Evolutionary conservation across 768 basidiomycete species (phyloP).

Genomic region (Favolaschia claudopus): DNA sequence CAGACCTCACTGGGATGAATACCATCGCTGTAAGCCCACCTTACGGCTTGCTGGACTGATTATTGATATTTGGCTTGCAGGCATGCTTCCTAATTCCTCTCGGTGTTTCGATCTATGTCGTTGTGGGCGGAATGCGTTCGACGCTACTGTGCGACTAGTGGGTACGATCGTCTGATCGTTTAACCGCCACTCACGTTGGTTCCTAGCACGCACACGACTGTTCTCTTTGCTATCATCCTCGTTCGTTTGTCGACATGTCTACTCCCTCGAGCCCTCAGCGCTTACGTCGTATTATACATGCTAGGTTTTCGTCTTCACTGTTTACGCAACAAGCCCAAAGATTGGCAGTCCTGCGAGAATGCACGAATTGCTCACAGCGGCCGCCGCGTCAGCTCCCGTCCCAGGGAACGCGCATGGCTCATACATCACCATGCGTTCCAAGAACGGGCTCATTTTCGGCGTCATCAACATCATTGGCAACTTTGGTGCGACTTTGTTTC

Average conservation of each 20-base stretch:
- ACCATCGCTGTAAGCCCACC: slow-evolving; percentile 77
- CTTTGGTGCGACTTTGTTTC: slow-evolving; percentile 45
- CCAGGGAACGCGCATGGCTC: slow-evolving; percentile 85
- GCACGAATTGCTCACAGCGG: slow-evolving; percentile 78
- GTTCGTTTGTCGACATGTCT: slow-evolving; percentile 24
- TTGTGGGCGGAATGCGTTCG: slow-evolving; percentile 87
- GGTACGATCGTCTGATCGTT: slow-evolving; percentile 33
- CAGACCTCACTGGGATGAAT: slow-evolving; percentile 87
- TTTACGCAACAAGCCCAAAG: slow-evolving; percentile 79
- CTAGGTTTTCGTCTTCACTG: slow-evolving; percentile 70
- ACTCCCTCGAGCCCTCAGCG: slow-evolving; percentile 5
- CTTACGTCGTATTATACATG: background rate
- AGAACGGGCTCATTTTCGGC: slow-evolving; percentile 81
- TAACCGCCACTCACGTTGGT: background rate
- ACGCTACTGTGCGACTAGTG: slow-evolving; percentile 89
- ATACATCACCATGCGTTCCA: slow-evolving; percentile 84
- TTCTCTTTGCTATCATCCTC: slow-evolving; percentile 88
- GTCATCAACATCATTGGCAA: slow-evolving; percentile 91
- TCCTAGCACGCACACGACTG: slow-evolving; percentile 81
- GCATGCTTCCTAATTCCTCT: slow-evolving; percentile 92
- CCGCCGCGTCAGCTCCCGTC: slow-evolving; percentile 64
- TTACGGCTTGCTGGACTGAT: too few relatives aligned
- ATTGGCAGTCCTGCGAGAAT: slow-evolving; percentile 83
- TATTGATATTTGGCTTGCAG: too few relatives aligned
- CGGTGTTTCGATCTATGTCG: slow-evolving; percentile 88